Conservation (phyloP, 805 yeast genomes). For the Sungouiella thailandica region DNA sequence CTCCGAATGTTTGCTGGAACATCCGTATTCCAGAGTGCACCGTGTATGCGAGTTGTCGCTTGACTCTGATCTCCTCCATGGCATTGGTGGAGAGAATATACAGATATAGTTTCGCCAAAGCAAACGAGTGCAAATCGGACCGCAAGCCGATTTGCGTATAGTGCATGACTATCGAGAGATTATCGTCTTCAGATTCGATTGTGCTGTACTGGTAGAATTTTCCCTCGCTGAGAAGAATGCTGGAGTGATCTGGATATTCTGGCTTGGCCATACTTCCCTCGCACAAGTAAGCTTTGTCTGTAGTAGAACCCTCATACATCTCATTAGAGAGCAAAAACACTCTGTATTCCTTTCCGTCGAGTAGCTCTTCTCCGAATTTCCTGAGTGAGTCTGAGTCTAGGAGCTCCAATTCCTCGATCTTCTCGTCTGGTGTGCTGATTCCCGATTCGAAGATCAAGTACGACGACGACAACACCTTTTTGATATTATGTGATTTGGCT, state of each 20-base stretch:
- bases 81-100: conserved; percentile 42
- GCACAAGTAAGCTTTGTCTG: too few species aligned
- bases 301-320: too few species aligned
- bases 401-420: conserved; percentile 53
- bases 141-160: conserved; percentile 57
- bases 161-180: conserved; percentile 41
- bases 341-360: too few species aligned
- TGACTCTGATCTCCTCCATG: conserved; percentile 45
- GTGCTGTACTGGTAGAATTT: too few species aligned
- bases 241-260: too few species aligned
- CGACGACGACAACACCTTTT: conserved; percentile 46
- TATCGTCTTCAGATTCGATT: too few species aligned
- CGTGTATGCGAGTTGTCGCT: conserved; percentile 58
- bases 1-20: conserved; percentile 49
- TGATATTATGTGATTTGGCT: conserved; percentile 39
- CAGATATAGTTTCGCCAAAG: conserved; percentile 44
- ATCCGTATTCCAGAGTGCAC: conserved; percentile 54
- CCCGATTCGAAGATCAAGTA: conserved; percentile 51
- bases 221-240: neutral
- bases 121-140: conserved; percentile 23
- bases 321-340: too few species aligned
- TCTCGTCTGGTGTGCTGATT: conserved; percentile 49
- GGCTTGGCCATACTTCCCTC: too few species aligned
- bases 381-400: too few species aligned
- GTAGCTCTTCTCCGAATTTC: conserved; percentile 32